Conservation (phyloP, 176 grass and related monocot species). For the Hsuehochloa calcarea region DNA sequence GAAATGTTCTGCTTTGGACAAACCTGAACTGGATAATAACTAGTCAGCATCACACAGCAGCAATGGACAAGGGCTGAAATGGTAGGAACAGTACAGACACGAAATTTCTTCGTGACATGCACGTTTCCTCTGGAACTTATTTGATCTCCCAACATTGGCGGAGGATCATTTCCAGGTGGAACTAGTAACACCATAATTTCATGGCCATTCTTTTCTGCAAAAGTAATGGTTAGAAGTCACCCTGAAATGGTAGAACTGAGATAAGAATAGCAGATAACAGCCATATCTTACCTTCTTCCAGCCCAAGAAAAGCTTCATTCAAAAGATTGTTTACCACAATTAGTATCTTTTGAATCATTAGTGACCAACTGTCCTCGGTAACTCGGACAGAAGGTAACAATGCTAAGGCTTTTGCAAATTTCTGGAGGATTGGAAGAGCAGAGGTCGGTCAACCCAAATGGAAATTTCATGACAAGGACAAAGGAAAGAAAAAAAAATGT, state of each 20-base stretch:
- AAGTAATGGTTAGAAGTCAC: conserved; percentile 30
- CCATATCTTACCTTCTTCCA: conserved; percentile 67
- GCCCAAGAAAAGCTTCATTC: conserved; percentile 68
- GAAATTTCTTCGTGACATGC: conserved; percentile 63
- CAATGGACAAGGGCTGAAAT: conserved; percentile 73
- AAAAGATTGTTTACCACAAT: conserved; percentile 70
- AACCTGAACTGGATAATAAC: conserved; percentile 87
- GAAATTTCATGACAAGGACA: conserved; percentile 1
- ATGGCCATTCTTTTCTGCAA: conserved; percentile 65
- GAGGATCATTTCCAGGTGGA: conserved; percentile 73
- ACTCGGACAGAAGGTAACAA: conserved; percentile 67
- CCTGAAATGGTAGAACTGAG: not conserved
- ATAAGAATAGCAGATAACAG: conserved; percentile 13
- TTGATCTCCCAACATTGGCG: conserved; percentile 50
- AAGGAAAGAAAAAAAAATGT: not conserved
- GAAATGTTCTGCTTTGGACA: conserved; percentile 17
- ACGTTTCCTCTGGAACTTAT: conserved; percentile 40
- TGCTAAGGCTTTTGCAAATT: conserved; percentile 56
- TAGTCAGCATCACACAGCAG: conserved; percentile 75
- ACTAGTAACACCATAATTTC: conserved; percentile 71
- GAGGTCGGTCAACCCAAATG: not conserved
- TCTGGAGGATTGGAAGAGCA: conserved; percentile 48
- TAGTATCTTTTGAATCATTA: conserved; percentile 78
- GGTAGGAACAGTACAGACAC: conserved; percentile 49
- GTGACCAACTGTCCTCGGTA: conserved; percentile 64